These are phyloP conservation scores for Pyricularia pennisetigena DNA, from an alignment of 2,329 filamentous ascomycete genomes.

Conservation along the genomic window DNA sequence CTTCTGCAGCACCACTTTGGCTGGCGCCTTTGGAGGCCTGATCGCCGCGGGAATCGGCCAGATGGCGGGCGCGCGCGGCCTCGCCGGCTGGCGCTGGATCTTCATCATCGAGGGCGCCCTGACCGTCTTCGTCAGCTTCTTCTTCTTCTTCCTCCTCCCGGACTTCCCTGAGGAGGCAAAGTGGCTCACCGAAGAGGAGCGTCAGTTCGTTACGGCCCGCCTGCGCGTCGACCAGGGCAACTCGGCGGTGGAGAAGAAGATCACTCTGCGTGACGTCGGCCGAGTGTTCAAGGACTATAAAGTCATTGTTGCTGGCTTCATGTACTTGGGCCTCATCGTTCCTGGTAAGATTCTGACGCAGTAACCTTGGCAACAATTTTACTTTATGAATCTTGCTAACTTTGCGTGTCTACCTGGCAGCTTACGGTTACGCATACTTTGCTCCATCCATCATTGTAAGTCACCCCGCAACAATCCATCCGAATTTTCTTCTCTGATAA, in stretches of 20 bases:
- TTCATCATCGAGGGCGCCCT: constrained; percentile 68
- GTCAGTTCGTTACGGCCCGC: constrained; percentile 53
- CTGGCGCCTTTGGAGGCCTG: constrained; percentile 77
- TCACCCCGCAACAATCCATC: neutral
- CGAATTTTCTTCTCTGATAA: neutral
- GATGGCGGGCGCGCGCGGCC: constrained; percentile 62
- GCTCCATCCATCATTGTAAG: constrained; percentile 31
- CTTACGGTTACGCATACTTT: constrained; percentile 72
- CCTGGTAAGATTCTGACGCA: constrained; percentile 24
- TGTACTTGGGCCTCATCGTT: constrained; percentile 75
- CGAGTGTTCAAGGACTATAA: constrained; percentile 64
- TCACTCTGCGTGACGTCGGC: constrained; percentile 48
- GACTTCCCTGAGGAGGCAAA: constrained; percentile 66
- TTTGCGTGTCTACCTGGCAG: constrained; percentile 16
- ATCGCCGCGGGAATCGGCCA: constrained; percentile 83
- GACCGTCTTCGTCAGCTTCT: constrained; percentile 49
- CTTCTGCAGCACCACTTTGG: constrained; percentile 72
- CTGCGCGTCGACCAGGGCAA: constrained; percentile 60
- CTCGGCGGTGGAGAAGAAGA: constrained; percentile 51
- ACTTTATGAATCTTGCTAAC: neutral
- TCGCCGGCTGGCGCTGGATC: constrained; percentile 71
- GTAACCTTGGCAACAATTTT: neutral
- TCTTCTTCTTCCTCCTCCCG: constrained; percentile 61
- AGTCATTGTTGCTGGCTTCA: constrained; percentile 63
- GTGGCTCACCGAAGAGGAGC: constrained; percentile 65